Evolutionary conservation across 2,329 filamentous ascomycete species (phyloP).

Genomic region (Nemania sp.): DNA sequence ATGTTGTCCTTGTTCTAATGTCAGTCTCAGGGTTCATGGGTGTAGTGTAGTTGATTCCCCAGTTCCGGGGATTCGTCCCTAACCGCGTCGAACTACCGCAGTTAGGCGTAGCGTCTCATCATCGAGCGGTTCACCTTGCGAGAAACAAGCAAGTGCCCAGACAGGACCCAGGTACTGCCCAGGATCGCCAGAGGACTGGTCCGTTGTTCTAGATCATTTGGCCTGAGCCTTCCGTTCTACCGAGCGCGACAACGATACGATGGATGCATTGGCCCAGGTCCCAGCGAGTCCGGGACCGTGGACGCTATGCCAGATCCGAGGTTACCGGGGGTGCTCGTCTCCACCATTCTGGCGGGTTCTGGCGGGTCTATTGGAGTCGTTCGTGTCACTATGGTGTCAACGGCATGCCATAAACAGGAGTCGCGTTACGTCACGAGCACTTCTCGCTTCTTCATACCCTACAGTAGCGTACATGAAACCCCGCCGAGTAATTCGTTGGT

Average conservation of each 20-base stretch:
- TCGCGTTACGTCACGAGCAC: conserved; percentile 8
- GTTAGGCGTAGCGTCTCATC: conserved; percentile 2
- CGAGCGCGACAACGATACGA: conserved; percentile 22
- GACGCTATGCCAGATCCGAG: neutral
- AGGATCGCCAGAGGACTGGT: conserved; percentile 8
- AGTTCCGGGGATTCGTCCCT: conserved; percentile 3
- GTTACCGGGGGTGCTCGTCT: neutral
- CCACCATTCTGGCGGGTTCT: conserved; percentile 1
- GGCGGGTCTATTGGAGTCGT: neutral
- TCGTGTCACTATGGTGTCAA: conserved; percentile 4
- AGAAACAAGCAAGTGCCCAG: conserved; percentile 13
- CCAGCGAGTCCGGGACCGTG: neutral
- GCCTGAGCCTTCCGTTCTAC: conserved; percentile 32
- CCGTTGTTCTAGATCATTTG: conserved; percentile 24
- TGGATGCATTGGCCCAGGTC: neutral
- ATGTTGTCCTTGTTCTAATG: neutral
- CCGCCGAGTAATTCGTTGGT: neutral
- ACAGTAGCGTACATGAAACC: conserved; percentile 2
- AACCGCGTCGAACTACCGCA: neutral
- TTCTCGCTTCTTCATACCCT: neutral
- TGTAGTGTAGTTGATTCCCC: conserved; percentile 17
- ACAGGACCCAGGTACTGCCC: neutral
- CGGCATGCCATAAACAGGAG: conserved; percentile 4
- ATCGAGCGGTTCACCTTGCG: neutral
- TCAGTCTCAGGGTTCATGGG: conserved; percentile 15